These are phyloP conservation scores for Daldinia decipiens DNA, from an alignment of 495 filamentous ascomycete species.

Conservation along the genomic window DNA sequence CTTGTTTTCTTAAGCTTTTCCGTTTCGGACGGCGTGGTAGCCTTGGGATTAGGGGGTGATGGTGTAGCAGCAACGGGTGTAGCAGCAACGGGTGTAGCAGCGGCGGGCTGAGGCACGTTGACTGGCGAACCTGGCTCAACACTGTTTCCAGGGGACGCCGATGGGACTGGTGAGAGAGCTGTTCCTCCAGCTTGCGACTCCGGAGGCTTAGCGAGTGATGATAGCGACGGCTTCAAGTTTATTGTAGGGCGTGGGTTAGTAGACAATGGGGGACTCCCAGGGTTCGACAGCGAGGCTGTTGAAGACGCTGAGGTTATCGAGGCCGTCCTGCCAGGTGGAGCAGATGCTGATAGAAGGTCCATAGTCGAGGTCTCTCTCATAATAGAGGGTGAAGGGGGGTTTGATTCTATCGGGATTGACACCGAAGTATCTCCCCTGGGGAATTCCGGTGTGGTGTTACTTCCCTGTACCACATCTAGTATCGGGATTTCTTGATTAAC, in stretches of 20 bases:
- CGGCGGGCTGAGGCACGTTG: conserved; percentile 2
- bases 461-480: conserved; percentile 21
- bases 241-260: conserved; percentile 26
- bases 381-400: conserved; percentile 25
- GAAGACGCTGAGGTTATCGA: conserved; percentile 42
- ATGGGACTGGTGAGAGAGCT: conserved; percentile 39
- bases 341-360: conserved; percentile 39
- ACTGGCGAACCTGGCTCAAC: conserved; percentile 26
- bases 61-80: conserved; percentile 12
- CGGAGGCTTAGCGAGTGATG: conserved; percentile 36
- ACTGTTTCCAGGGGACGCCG: conserved; percentile 36
- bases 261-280: conserved; percentile 12
- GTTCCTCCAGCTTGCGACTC: conserved; percentile 30
- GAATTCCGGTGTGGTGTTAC: conserved; percentile 28
- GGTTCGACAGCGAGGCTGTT: conserved; percentile 26
- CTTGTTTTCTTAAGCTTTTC: conserved; percentile 45
- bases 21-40: conserved; percentile 16
- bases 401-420: conserved; percentile 33
- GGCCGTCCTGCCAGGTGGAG: conserved; percentile 38
- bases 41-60: background rate
- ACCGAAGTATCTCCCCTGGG: conserved; percentile 33
- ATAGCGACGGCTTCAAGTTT: conserved; percentile 39
- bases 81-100: conserved; percentile 14
- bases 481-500: conserved; percentile 36
- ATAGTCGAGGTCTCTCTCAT: conserved; percentile 33